Conservation (phyloP, 2,329 filamentous ascomycete genomes). For the Onygenales sp. region DNA sequence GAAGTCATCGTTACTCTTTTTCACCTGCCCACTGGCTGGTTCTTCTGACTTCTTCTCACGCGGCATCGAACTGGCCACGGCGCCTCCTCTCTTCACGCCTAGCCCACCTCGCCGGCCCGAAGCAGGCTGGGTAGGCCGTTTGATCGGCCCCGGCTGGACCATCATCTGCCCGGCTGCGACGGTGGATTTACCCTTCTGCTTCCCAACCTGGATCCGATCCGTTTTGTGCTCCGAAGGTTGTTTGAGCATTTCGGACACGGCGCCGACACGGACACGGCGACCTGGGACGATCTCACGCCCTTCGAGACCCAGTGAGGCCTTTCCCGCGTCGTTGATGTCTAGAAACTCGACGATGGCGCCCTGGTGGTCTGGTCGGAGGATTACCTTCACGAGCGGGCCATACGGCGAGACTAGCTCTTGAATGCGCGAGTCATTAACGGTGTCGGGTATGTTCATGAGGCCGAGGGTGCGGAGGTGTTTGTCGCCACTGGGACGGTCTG, state of each 20-base stretch:
- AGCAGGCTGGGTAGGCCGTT: conserved; percentile 36
- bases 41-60: neutral
- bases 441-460: conserved; percentile 81
- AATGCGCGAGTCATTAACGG: conserved; percentile 79
- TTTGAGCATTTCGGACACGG: conserved; percentile 41
- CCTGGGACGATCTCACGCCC: conserved; percentile 37
- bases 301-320: conserved; percentile 37
- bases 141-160: conserved; percentile 28
- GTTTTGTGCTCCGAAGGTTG: conserved; percentile 32
- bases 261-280: conserved; percentile 39
- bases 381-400: conserved; percentile 64
- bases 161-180: conserved; percentile 21
- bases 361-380: conserved; percentile 69
- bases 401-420: conserved; percentile 60
- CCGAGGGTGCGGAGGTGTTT: conserved; percentile 62
- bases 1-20: conserved; percentile 51
- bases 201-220: conserved; percentile 30
- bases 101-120: conserved; percentile 40
- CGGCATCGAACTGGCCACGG: conserved; percentile 12
- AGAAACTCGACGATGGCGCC: conserved; percentile 80
- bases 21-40: conserved; percentile 12
- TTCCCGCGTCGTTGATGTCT: conserved; percentile 61
- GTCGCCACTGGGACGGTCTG: conserved; percentile 32
- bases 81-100: conserved; percentile 36
- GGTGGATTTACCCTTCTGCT: conserved; percentile 28